phyloP scores from a whole-genome alignment of 2,329 filamentous ascomycete genomes.

The Microsporum ferrugineum region DNA sequence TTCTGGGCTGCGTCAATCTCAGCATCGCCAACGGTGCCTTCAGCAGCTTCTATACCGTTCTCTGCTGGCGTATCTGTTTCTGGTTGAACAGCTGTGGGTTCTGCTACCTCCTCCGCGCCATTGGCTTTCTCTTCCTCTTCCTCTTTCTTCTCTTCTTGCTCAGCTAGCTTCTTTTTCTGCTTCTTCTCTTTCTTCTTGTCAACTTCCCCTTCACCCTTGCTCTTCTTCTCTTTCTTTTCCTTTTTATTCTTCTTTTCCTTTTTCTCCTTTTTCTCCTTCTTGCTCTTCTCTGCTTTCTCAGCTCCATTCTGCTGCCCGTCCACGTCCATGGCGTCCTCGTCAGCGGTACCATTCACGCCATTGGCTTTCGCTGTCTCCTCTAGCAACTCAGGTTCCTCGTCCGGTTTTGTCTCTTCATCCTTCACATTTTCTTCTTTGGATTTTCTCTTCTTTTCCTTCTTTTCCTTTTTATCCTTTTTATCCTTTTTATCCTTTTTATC shows the following conservation, averaged over 20 bases:
- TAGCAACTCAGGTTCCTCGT: background rate
- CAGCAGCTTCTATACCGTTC: constrained; percentile 14
- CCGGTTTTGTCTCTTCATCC: constrained; percentile 13
- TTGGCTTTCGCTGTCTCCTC: background rate
- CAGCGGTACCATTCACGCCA: background rate
- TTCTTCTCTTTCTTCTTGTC: constrained; percentile 20
- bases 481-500: constrained; percentile 18
- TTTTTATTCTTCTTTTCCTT: constrained; percentile 15
- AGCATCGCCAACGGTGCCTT: constrained; percentile 13
- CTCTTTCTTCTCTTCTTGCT: constrained; percentile 7
- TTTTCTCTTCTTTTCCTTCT: constrained; percentile 17
- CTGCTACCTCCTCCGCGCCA: constrained; percentile 22
- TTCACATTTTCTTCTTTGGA: constrained; percentile 10
- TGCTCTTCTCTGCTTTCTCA: constrained; percentile 15
- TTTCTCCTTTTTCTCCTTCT: constrained; percentile 13
- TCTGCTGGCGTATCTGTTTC: constrained; percentile 11
- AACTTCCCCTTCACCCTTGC: constrained; percentile 13
- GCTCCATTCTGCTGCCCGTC: constrained; percentile 1
- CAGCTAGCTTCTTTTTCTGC: constrained; percentile 5
- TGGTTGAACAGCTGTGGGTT: constrained; percentile 10
- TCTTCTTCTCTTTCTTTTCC: constrained; percentile 17
- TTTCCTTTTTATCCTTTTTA: constrained; percentile 16
- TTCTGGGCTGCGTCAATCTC: constrained; percentile 18
- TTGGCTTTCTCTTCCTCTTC: constrained; percentile 18
- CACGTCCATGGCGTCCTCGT: background rate